Evolutionary conservation across 2,329 filamentous ascomycete species (phyloP).

Genomic region (Hymenotorrendiella dingleyae): DNA sequence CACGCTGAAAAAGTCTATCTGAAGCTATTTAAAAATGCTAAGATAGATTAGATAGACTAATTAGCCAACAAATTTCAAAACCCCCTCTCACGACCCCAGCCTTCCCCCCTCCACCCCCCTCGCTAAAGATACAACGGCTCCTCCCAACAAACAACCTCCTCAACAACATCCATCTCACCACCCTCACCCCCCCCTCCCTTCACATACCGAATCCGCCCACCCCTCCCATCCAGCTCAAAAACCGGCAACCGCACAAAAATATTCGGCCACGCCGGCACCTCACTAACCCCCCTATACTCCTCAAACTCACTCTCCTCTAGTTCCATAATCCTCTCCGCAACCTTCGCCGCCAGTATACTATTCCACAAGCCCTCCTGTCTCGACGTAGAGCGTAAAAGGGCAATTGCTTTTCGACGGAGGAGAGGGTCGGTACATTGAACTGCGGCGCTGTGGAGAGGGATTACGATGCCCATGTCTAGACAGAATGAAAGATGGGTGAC

Average conservation of each 20-base stretch:
- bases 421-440: constrained; percentile 54
- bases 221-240: constrained; percentile 12
- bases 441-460: constrained; percentile 56
- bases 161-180: constrained; percentile 3
- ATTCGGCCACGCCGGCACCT: neutral
- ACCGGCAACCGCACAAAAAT: constrained; percentile 7
- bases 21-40: too few relatives aligned
- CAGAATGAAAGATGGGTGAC: constrained; percentile 39
- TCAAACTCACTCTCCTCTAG: constrained; percentile 16
- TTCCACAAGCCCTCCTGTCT: constrained; percentile 65
- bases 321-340: constrained; percentile 16
- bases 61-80: too few relatives aligned
- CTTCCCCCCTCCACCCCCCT: too few relatives aligned
- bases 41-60: too few relatives aligned
- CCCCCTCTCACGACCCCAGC: too few relatives aligned
- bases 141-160: constrained; percentile 13
- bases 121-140: too few relatives aligned
- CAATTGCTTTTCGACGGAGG: constrained; percentile 53
- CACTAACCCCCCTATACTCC: neutral
- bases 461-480: constrained; percentile 56
- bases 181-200: neutral
- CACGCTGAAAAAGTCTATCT: too few relatives aligned
- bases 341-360: constrained; percentile 13
- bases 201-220: constrained; percentile 10
- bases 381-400: constrained; percentile 50